Base-by-base conservation (phyloP, 2,329 filamentous ascomycete genomes). In the Botrytis pseudocinerea region DNA sequence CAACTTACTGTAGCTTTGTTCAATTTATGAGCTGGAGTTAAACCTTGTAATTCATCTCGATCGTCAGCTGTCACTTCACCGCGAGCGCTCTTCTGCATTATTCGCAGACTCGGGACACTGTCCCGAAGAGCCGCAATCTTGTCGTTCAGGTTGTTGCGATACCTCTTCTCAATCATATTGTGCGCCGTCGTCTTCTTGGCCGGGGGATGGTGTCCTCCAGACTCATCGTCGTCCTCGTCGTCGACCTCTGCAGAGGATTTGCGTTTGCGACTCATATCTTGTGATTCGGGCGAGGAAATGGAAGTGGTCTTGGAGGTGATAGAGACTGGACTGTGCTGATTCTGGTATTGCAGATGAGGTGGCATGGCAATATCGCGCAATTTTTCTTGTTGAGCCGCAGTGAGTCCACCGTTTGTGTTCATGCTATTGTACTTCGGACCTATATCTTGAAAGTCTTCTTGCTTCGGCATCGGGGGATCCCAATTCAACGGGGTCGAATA, bases 81-180 rank as follows among this genome's bases (percentile, higher is more conserved):
- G 73, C 85, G 85, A 65, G 88, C 88, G 78, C 88, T 91, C 84
- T 93, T 93, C 54, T 90, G 90, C 89, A 95, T 93, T 78, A 94
- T 93, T 66, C 95, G 90, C 73, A 98, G 85, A 82, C 93, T 97
- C 2, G 95, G 95, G 22, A 98, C 94, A 80, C 94, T 97, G 82
- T 98, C 94, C 78, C 95, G 88, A 75, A 98, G 85, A 73, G 95
- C 94, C 63, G 94, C 92, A 78, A 98, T 98, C 85, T 98, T 98
- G 81, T 98, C 95, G 80, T 98, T 98, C 73, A 98, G 87, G 80
- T 98, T 98, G 71, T 93, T 97, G 78, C 95, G 91, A 82, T 98
- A 98, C 77, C 95, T 87, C 86, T 98, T 98, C 84, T 98, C 95
- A 76, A 98, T 98, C 87, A 98, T 96, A 82, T 98, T 98, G 83